Evolutionary conservation across 352 stramenopile species (phyloP).

Genomic region (Pythium plurisporium): DNA sequence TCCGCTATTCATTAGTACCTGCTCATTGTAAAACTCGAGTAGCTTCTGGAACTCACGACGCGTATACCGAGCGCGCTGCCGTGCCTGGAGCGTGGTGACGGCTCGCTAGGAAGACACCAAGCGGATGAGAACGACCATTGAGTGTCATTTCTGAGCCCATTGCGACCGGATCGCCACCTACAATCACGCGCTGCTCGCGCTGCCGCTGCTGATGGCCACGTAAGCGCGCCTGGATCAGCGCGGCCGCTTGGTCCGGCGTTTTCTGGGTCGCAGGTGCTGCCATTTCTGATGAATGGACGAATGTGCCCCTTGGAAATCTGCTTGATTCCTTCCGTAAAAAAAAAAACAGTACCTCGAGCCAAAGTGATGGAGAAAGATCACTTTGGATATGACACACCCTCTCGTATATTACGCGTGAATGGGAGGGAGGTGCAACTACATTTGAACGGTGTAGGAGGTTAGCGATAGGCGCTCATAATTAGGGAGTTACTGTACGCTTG

Average conservation of each 20-base stretch:
- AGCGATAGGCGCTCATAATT: slow-evolving; percentile 21
- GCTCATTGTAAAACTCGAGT: slow-evolving; percentile 46
- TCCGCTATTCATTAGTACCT: no score
- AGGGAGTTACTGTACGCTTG: not conserved
- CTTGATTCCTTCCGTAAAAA: no score
- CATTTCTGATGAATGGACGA: not conserved
- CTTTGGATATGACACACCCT: not conserved
- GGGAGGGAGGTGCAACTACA: no score
- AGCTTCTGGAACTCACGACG: slow-evolving; percentile 46
- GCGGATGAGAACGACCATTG: not conserved
- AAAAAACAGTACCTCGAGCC: not conserved
- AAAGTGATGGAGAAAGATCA: not conserved
- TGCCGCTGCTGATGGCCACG: slow-evolving; percentile 34
- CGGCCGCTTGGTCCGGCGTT: slow-evolving; percentile 36
- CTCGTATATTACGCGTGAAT: not conserved
- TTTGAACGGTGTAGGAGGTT: no score
- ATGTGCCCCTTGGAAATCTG: not conserved
- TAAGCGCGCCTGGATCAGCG: slow-evolving; percentile 51
- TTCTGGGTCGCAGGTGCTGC: slow-evolving; percentile 18
- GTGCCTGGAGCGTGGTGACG: slow-evolving; percentile 52
- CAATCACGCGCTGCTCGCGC: slow-evolving; percentile 27
- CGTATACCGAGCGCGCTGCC: slow-evolving; percentile 53
- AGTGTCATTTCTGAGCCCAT: not conserved
- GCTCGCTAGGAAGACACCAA: slow-evolving; percentile 28
- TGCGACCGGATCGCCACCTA: slow-evolving; percentile 17